Base-by-base conservation (phyloP, 305 asterid species). In the Solanum chacoense region DNA sequence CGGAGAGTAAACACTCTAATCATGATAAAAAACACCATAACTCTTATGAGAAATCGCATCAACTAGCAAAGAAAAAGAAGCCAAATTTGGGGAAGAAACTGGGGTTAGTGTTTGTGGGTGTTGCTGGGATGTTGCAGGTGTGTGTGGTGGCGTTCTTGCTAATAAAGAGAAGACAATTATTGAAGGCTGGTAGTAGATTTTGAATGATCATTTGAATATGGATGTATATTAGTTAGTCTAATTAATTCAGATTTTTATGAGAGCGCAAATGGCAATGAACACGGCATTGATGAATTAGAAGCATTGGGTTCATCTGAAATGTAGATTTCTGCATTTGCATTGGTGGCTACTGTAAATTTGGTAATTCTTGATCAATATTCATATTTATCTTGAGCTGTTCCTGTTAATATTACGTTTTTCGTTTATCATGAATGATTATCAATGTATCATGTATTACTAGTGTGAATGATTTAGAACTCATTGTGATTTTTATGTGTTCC, bases 61-160 rank as follows among this genome's bases (percentile, higher is more conserved):
- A 29, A 5, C 91, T 92, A 26, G 8, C 22, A 22, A 67, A 18
- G 83, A 87, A 87, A 87, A 84, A 83, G 80, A 90, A 72, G 75
- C 91, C 91, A 79, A 93, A 94, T 86, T 45, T 73, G 76, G 98
- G 96, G 93, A 91, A 93, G 96, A 94, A 83, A 92, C 87, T 95
- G 40, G 98, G 98, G 87, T 85, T 94, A 85, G 84, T 94, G 91
- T 95, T 96, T 89, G 87, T 92, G 36, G 98, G 95, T 55, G 88
- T 93, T 89, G 95, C 91, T 45, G 89, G 85, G 20, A 85, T 93
- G 83, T 90, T 95, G 93, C 98, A 96, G 88, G 93, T 95, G 35
- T 93, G 92, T 59, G 94, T 94, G 91, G 90, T 89, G 88, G 90
- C 91, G 2, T 94, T 96, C 92, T 92, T 96, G 95, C 77, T 93